These are phyloP conservation scores for Melastoma malabathricum DNA, from an alignment of 345 rosid genomes.

Conservation along the genomic window DNA sequence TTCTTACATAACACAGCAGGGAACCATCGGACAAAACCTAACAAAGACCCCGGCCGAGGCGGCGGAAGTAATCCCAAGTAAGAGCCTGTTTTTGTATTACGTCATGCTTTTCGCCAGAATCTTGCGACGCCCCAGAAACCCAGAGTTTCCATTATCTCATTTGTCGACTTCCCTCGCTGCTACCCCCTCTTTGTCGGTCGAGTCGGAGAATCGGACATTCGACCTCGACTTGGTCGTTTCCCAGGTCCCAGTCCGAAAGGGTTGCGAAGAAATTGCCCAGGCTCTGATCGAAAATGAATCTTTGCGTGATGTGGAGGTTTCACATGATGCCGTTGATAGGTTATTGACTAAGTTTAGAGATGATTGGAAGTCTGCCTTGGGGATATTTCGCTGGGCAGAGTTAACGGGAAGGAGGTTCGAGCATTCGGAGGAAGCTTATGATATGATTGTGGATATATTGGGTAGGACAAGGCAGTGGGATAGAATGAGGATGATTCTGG, in stretches of 20 bases:
- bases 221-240: constrained; percentile 17
- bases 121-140: too few species aligned
- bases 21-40: too few species aligned
- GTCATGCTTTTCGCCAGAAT: too few species aligned
- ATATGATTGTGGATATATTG: constrained; percentile 52
- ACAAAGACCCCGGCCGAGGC: too few species aligned
- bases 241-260: constrained; percentile 21
- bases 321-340: constrained; percentile 31
- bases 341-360: constrained; percentile 54
- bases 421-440: constrained; percentile 11
- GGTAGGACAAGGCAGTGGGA: constrained; percentile 65
- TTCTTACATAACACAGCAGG: too few species aligned
- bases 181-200: too few species aligned
- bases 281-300: constrained; percentile 23
- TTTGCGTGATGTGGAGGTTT: constrained; percentile 26
- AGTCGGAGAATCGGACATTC: neutral
- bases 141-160: too few species aligned
- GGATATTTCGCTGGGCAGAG: constrained; percentile 59
- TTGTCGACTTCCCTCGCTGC: too few species aligned
- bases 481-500: constrained; percentile 42
- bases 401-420: constrained; percentile 2
- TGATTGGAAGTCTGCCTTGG: constrained; percentile 77
- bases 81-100: too few species aligned
- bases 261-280: constrained; percentile 33
- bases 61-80: too few species aligned